Evolutionary conservation across 345 rosid genomes (phyloP), one percentile per base, ranked within the genome.

Genomic region (Eucalyptus sp.): DNA sequence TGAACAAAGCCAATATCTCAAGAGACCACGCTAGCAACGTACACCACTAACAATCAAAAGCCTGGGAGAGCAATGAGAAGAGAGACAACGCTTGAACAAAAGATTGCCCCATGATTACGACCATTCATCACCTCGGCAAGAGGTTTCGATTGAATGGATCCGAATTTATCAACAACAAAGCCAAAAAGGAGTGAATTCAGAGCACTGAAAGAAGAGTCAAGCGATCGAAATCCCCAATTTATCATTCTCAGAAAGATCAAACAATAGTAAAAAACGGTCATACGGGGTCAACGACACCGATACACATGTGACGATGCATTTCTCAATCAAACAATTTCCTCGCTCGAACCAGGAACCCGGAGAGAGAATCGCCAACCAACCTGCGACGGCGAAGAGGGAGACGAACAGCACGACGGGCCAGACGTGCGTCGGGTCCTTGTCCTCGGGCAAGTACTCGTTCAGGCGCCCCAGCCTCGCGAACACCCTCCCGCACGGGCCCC

Each of bases 381-480:
- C 94, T 89, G 94, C 96, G 86, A 95, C 86, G 87, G 94, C 96
- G 88, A 95, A 88, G 88, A 95, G 84, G 50, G 92, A 86, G 50
- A 95, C 96, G 43, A 91, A 48, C 89, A 92, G 89, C 24, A 95
- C 91, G 44, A 95, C 96, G 12, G 93, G 93, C 94, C 93, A 94
- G 33, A 92, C 94, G 90, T 93, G 95, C 79, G 91, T 20, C 15
- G 96, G 97, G 88, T 94, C 93, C 91, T 93, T 95, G 89, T 94
- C 97, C 91, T 95, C 97, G 29, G 97, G 97, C 90, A 95, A 89
- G 88, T 91, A 92, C 58, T 94, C 92, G 86, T 92, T 92, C 84
- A 94, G 91, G 33, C 89, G 80, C 81, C 68, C 87, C 54, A 95
- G 90, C 89, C 88, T 93, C 91, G 88, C 88, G 58, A 89, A 62